Evolutionary conservation across 345 rosid genomes (phyloP), one percentile per base, ranked within the genome.

Genomic region (Erodium maritimum): DNA sequence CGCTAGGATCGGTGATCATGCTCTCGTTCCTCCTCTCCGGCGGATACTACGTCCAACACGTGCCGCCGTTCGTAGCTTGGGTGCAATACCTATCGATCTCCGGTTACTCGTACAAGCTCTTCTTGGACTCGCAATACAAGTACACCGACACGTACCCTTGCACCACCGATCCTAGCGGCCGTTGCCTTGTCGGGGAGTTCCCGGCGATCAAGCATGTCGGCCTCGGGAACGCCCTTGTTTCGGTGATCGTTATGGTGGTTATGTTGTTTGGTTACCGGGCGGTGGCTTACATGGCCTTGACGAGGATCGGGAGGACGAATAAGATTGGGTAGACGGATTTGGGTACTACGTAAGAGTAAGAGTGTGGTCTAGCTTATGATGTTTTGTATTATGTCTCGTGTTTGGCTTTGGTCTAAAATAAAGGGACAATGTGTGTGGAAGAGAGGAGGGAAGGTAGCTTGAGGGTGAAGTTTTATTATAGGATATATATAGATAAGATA

Each of bases 21-120:
- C 71, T 80, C 23, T 0, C 69, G 0, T 81, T 73, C 55, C 64
- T 68, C 2, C 66, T 85, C 1, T 70, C 83, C 0, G 76, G 87
- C 6, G 85, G 85, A 7, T 82, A 57, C 64, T 71, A 74, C n/a
- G 74, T 84, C 11, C 79, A 76, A 52, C 72, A 76, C 46, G 80
- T 80, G 9, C 87, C 87, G 0, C 1, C 20, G 17, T 76, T 84
- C 61, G 73, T 76, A 20, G 52, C 71, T 0, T 76, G 85, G 86
- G 65, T 85, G 19, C 70, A 69, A 69, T 75, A 76, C 71, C 0
- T 76, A 1, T 80, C 85, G 1, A 53, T 71, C 0, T 69, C 70
- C 57, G 65, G 78, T 56, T 67, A 80, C 64, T 64, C 82, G 0
- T 80, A 66, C 65, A 76, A 71, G 69, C 78, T 82, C 17, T 23